These are phyloP conservation scores for Colletotrichum plurivorum DNA, from an alignment of 2,329 filamentous ascomycete species.

Conservation along the genomic window DNA sequence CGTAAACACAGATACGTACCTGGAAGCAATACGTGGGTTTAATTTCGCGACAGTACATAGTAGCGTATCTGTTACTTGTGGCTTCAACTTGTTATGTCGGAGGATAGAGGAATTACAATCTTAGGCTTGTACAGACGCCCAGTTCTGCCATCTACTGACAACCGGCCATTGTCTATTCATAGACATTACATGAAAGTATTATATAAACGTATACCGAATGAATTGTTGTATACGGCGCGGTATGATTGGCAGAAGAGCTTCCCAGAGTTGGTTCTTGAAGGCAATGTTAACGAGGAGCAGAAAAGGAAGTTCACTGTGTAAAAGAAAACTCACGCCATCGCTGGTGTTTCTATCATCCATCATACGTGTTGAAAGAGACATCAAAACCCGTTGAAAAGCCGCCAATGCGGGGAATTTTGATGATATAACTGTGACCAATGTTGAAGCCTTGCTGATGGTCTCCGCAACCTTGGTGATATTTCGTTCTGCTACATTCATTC, in stretches of 20 bases:
- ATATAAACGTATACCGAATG: slow-evolving; percentile 27
- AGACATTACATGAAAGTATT: background rate
- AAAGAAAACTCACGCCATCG: background rate
- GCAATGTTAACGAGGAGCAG: too few relatives aligned
- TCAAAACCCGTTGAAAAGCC: slow-evolving; percentile 26
- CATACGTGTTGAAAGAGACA: slow-evolving; percentile 16
- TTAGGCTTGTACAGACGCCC: too few relatives aligned
- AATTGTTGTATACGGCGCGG: slow-evolving; percentile 21
- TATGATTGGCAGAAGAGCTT: slow-evolving; percentile 2
- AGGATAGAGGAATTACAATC: too few relatives aligned
- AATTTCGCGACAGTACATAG: too few relatives aligned
- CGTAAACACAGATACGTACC: too few relatives aligned
- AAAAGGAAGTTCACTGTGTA: background rate
- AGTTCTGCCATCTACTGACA: too few relatives aligned
- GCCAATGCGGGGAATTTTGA: slow-evolving; percentile 28
- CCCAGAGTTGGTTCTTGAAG: background rate
- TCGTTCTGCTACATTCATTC: background rate
- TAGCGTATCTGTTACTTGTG: too few relatives aligned
- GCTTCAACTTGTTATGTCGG: too few relatives aligned
- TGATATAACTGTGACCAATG: slow-evolving; percentile 21
- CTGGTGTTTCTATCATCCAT: slow-evolving; percentile 6
- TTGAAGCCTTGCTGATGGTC: slow-evolving; percentile 24
- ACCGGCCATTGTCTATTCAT: too few relatives aligned
- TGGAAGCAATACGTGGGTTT: too few relatives aligned
- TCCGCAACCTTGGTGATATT: background rate